A percentile compares a stretch with the other conserved stretches of the same genome.
Conservation (phyloP, 805 yeast species). For the Teunomyces kruisii region DNA sequence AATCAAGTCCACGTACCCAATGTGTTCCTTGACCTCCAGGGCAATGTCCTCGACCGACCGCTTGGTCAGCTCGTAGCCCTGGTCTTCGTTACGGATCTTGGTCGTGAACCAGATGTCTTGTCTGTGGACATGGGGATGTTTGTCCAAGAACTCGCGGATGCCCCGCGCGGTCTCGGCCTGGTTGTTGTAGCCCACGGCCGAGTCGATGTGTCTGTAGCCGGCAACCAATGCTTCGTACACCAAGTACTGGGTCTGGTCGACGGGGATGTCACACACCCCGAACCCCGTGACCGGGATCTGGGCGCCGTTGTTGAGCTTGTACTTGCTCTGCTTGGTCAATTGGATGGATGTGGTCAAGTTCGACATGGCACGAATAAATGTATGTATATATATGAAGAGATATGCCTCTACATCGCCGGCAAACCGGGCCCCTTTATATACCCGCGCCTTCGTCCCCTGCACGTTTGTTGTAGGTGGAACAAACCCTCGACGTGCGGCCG, state of each 20-base stretch:
- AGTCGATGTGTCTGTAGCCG: slow-evolving; percentile 76
- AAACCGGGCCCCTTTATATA: not conserved
- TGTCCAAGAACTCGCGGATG: slow-evolving; percentile 50
- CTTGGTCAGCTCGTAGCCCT: slow-evolving; percentile 37
- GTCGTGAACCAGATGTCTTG: slow-evolving; percentile 39
- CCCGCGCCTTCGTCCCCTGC: not conserved
- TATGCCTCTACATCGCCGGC: too few species aligned
- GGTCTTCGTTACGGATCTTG: slow-evolving; percentile 28
- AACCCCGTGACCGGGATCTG: slow-evolving; percentile 56
- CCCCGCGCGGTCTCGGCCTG: slow-evolving; percentile 63
- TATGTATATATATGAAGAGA: too few species aligned
- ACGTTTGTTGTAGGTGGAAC: not conserved
- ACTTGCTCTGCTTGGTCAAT: slow-evolving; percentile 31
- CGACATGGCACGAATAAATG: slow-evolving; percentile 39
- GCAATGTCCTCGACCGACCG: slow-evolving; percentile 29
- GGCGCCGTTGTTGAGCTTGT: slow-evolving; percentile 54
- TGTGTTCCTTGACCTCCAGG: slow-evolving; percentile 27
- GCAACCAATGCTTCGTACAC: slow-evolving; percentile 56
- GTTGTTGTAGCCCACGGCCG: slow-evolving; percentile 68
- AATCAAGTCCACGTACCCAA: slow-evolving; percentile 41
- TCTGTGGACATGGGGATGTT: slow-evolving; percentile 35
- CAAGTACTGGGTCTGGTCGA: slow-evolving; percentile 36
- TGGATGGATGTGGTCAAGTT: slow-evolving; percentile 34
- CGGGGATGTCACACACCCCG: slow-evolving; percentile 52
- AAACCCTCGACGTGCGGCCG: too few species aligned